Evolutionary conservation across 192 early-diverging fungal species (phyloP).

Genomic region (Coemansia sp.): DNA sequence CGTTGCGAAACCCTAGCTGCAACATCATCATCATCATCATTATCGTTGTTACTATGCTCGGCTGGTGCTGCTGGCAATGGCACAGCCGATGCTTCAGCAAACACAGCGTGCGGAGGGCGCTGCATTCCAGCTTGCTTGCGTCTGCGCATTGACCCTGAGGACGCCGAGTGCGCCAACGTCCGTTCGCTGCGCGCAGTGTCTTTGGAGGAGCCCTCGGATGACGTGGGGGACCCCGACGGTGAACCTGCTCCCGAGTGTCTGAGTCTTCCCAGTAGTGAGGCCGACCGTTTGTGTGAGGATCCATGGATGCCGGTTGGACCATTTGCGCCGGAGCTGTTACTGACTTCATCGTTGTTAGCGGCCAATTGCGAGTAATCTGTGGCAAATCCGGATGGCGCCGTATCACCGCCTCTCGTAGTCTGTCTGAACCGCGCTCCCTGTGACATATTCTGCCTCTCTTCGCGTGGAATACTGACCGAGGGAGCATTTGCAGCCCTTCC

Average conservation of each 20-base stretch:
- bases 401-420: background rate
- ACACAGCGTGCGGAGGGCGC: background rate
- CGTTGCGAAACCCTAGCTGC: background rate
- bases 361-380: background rate
- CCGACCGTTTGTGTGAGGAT: conserved; percentile 23
- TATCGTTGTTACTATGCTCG: background rate
- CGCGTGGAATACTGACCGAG: background rate
- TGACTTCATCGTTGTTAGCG: background rate
- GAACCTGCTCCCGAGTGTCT: conserved; percentile 18
- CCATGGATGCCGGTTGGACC: background rate
- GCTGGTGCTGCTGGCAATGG: background rate
- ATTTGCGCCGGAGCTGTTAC: background rate
- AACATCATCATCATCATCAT: background rate
- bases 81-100: background rate
- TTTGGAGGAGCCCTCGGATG: conserved; percentile 39
- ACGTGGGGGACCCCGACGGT: conserved; percentile 40
- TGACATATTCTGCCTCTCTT: background rate
- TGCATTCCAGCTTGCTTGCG: background rate
- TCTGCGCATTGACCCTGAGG: conserved; percentile 28
- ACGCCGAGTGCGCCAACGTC: conserved; percentile 40
- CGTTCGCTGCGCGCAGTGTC: conserved; percentile 35
- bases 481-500: background rate
- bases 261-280: conserved; percentile 24
- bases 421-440: background rate
- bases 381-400: background rate